These are phyloP conservation scores for Cladophialophora bantiana DNA, from an alignment of 2,329 filamentous ascomycete genomes.

Conservation along the genomic window DNA sequence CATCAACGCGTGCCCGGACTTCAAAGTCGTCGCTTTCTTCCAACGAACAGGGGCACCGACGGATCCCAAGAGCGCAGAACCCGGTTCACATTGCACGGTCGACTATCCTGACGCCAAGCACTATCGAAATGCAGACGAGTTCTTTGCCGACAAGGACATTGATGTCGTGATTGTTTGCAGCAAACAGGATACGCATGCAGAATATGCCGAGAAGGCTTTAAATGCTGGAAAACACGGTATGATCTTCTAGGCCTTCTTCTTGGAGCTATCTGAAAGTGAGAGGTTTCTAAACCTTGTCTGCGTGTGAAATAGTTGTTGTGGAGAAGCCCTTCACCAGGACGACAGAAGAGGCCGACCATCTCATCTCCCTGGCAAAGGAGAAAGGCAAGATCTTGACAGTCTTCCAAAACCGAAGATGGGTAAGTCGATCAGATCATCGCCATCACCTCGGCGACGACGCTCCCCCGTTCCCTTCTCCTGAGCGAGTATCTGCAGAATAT, in stretches of 20 bases:
- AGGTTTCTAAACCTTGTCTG: not conserved
- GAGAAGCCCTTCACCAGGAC: slow-evolving; percentile 85
- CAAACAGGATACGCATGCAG: slow-evolving; percentile 73
- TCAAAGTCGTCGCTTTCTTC: slow-evolving; percentile 75
- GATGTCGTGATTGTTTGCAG: slow-evolving; percentile 77
- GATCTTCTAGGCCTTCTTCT: slow-evolving; percentile 9
- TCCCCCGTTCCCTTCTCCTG: not conserved
- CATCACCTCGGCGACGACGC: not conserved
- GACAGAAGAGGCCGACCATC: slow-evolving; percentile 68
- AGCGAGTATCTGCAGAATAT: not conserved
- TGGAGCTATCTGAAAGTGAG: not conserved
- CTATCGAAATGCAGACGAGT: slow-evolving; percentile 66
- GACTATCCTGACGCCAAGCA: slow-evolving; percentile 71
- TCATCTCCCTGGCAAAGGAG: slow-evolving; percentile 63
- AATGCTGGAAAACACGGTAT: slow-evolving; percentile 72
- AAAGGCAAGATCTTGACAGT: slow-evolving; percentile 65
- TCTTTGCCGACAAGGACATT: slow-evolving; percentile 70
- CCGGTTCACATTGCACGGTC: slow-evolving; percentile 68
- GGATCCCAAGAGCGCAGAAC: slow-evolving; percentile 57
- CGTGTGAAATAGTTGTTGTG: slow-evolving; percentile 63
- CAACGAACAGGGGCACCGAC: slow-evolving; percentile 62
- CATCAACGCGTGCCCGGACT: slow-evolving; percentile 66
- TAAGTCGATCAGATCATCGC: slow-evolving; percentile 2
- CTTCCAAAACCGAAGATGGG: slow-evolving; percentile 71
- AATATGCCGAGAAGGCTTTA: slow-evolving; percentile 69